Conservation (phyloP, 2,329 filamentous ascomycete species). For the Sarocladium strictum region DNA sequence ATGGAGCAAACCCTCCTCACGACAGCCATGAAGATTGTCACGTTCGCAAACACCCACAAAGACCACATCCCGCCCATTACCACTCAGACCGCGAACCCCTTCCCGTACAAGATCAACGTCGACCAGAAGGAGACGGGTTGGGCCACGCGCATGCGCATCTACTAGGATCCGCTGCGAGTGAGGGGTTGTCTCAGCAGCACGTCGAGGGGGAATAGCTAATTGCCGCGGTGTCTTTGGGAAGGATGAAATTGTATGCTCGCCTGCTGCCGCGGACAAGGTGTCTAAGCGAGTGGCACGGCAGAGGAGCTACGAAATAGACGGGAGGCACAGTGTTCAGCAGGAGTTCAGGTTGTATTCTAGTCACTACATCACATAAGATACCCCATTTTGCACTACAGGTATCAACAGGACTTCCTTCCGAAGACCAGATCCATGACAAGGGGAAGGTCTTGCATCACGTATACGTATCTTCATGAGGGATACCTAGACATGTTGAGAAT, state of each 20-base stretch:
- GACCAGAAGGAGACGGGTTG: constrained; percentile 74
- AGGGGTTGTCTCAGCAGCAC: too few relatives aligned
- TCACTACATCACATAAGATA: background rate
- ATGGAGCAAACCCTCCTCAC: constrained; percentile 88
- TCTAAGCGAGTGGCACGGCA: too few relatives aligned
- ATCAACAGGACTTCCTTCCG: too few relatives aligned
- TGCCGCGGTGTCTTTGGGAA: background rate
- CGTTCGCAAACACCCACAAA: constrained; percentile 80
- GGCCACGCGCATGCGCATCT: constrained; percentile 74
- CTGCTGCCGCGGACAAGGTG: background rate
- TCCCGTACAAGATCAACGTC: constrained; percentile 87
- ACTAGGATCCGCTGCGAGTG: constrained; percentile 43
- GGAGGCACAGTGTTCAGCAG: background rate
- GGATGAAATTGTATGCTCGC: too few relatives aligned
- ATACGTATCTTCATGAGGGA: background rate
- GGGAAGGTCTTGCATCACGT: too few relatives aligned
- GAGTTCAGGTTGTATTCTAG: background rate
- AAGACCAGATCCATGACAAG: too few relatives aligned
- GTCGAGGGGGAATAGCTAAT: background rate
- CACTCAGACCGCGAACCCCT: constrained; percentile 87
- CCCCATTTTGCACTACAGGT: background rate
- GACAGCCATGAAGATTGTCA: constrained; percentile 84
- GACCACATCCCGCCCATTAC: constrained; percentile 97
- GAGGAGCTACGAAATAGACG: background rate
- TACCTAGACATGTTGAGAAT: background rate